These are phyloP conservation scores for Malus hybrid DNA, from an alignment of 331 rosid species.

Conservation along the genomic window DNA sequence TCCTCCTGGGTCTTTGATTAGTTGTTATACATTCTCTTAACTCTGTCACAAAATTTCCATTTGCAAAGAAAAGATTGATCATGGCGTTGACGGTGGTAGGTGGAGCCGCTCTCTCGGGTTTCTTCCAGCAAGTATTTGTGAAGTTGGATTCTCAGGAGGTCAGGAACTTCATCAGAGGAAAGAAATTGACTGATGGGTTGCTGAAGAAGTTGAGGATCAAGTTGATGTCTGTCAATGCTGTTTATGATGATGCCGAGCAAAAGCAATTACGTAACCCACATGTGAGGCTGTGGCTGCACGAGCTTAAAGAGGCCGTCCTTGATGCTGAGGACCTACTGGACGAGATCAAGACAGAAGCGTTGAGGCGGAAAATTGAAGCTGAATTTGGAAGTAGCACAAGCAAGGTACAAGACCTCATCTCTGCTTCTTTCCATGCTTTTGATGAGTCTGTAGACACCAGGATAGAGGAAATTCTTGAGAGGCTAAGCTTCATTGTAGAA, in stretches of 20 bases:
- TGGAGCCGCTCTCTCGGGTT: fast-evolving
- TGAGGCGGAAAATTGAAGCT: background rate
- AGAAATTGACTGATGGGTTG: background rate
- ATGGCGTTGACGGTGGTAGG: background rate
- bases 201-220: background rate
- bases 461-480: background rate
- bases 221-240: background rate
- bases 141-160: background rate
- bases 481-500: background rate
- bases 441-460: background rate
- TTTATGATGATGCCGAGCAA: background rate
- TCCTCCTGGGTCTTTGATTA: no score
- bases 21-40: no score
- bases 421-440: background rate
- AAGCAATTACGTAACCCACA: background rate
- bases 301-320: background rate
- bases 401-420: background rate
- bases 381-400: background rate
- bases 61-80: background rate
- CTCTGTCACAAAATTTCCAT: no score
- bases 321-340: background rate
- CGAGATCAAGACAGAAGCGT: background rate
- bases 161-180: background rate
- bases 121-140: background rate
- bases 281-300: background rate